Conservation (phyloP, 1,284 basidiomycete species). For the Wolfiporia cocos region DNA sequence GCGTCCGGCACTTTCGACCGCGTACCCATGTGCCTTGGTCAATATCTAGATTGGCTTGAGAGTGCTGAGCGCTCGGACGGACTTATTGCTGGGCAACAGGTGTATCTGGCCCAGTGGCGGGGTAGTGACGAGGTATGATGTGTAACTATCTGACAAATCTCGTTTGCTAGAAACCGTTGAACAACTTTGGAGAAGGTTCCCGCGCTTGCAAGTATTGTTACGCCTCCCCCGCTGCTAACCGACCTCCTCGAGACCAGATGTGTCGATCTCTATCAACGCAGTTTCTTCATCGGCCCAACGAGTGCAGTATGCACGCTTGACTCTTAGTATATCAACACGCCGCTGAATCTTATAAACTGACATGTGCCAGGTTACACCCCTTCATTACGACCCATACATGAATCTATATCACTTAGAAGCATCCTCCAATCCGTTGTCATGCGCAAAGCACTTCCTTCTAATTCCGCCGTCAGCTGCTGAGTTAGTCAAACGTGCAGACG, state of each 20-base stretch:
- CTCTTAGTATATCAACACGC: no score
- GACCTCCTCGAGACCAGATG: conserved; percentile 9
- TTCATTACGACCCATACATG: conserved; percentile 22
- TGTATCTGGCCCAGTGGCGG: conserved; percentile 24
- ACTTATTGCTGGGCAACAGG: conserved; percentile 8
- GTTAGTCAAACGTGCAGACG: conserved; percentile 5
- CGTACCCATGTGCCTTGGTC: conserved; percentile 13
- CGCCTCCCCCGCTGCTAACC: conserved; percentile 9
- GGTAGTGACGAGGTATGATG: conserved; percentile 17
- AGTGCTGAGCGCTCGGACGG: conserved; percentile 1
- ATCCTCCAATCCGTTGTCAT: conserved; percentile 12
- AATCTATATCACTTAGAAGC: conserved; percentile 22
- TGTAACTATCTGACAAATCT: no score
- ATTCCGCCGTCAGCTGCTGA: conserved; percentile 16
- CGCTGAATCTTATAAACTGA: no score
- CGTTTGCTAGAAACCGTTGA: no score
- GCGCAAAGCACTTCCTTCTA: conserved; percentile 20
- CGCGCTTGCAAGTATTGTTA: conserved; percentile 8
- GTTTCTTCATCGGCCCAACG: conserved; percentile 20
- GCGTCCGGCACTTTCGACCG: conserved; percentile 9
- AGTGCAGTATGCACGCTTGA: conserved; percentile 14
- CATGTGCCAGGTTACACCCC: conserved; percentile 17
- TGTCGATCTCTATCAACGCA: conserved; percentile 20
- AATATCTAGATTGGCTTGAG: conserved; percentile 20
- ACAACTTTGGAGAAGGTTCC: no score